phyloP scores from a whole-genome alignment of 257 asterid genomes.

The Solanum arcanum region DNA sequence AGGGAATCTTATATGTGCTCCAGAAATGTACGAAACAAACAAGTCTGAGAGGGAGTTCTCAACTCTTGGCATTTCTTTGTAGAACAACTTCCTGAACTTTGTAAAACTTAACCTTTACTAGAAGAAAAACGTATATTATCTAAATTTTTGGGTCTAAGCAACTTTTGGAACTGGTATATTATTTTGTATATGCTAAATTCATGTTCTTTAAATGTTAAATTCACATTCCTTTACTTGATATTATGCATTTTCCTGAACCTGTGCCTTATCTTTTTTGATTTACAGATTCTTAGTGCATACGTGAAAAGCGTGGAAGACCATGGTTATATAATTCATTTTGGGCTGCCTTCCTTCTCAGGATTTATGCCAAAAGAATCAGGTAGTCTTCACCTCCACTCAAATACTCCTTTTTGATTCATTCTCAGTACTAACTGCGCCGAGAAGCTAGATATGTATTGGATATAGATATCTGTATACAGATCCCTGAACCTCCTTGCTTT shows the following conservation, averaged over 20 bases:
- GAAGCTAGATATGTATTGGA: not conserved
- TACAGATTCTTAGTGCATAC: constrained; percentile 80
- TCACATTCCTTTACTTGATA: not conserved
- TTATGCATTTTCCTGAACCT: not conserved
- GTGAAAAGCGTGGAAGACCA: constrained; percentile 93
- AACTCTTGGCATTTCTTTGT: not conserved
- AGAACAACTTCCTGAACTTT: not conserved
- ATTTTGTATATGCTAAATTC: not conserved
- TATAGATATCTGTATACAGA: not conserved
- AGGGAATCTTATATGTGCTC: not conserved
- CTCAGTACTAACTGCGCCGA: not conserved
- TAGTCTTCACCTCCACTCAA: constrained; percentile 13
- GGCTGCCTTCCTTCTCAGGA: constrained; percentile 60
- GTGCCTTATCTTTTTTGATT: not conserved
- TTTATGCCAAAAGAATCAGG: constrained; percentile 72
- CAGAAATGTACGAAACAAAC: not conserved
- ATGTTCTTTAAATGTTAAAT: not conserved
- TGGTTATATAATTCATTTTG: constrained; percentile 83
- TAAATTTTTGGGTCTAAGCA: not conserved
- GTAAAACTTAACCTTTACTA: not conserved
- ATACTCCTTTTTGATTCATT: not conserved
- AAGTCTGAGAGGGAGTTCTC: not conserved
- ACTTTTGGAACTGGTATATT: not conserved
- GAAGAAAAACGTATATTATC: not conserved
- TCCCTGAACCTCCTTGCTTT: not conserved